A percentile compares a stretch with the other conserved stretches of the same genome.
These are phyloP conservation scores for Heliamphora pulchella DNA, from an alignment of 179 eudicot genomes.

Conservation along the genomic window DNA sequence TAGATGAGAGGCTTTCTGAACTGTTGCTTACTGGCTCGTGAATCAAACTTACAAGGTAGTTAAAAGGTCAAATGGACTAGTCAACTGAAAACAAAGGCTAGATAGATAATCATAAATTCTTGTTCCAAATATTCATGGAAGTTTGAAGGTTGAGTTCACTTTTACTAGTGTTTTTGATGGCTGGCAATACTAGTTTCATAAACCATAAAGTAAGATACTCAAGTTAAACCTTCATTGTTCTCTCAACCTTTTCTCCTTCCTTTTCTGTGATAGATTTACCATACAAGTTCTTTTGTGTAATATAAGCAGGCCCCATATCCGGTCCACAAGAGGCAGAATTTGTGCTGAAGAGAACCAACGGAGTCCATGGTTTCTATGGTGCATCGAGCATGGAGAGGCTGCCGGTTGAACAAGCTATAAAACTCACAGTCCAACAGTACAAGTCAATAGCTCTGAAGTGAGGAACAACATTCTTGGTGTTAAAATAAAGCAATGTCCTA, in stretches of 20 bases:
- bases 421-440: constrained; percentile 61
- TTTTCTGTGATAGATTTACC: neutral
- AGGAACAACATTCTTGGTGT: constrained; percentile 5
- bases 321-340: constrained; percentile 85
- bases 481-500: neutral
- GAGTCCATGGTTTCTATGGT: constrained; percentile 92
- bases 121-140: neutral
- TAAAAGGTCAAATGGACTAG: no score
- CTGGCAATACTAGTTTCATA: neutral
- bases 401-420: constrained; percentile 93
- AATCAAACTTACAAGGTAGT: neutral
- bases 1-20: neutral
- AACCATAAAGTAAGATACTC: neutral
- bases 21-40: neutral
- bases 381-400: constrained; percentile 97
- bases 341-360: constrained; percentile 72
- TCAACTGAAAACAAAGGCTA: no score
- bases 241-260: neutral
- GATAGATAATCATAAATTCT: neutral
- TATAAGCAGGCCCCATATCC: constrained; percentile 72
- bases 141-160: neutral
- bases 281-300: neutral
- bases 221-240: neutral
- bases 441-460: constrained; percentile 52
- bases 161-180: neutral